A percentile compares a stretch with the other conserved stretches of the same genome.
Evolutionary conservation across 2,329 filamentous ascomycete genomes (phyloP).

Genomic region (Pyrenophora teres): DNA sequence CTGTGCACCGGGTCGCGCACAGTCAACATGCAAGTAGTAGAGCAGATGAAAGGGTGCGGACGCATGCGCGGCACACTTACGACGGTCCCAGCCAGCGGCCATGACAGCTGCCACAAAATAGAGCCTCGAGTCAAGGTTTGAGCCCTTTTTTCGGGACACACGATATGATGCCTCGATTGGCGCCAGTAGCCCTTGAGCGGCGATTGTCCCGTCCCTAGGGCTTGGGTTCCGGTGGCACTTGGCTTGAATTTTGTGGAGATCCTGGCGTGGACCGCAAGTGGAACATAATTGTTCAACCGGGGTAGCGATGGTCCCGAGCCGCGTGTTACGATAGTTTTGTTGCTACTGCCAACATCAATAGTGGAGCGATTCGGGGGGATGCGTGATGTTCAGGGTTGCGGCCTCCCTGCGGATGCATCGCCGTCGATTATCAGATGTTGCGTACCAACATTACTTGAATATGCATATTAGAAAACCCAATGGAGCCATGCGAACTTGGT

Average conservation of each 20-base stretch:
- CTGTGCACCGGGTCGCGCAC: conserved; percentile 2
- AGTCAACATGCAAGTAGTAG: conserved; percentile 4
- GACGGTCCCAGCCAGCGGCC: conserved; percentile 1
- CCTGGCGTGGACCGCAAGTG: neutral
- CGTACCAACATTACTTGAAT: neutral
- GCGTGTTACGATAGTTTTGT: neutral
- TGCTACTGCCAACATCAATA: neutral
- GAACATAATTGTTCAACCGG: neutral
- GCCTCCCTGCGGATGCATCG: neutral
- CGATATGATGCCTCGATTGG: neutral
- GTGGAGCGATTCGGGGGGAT: neutral
- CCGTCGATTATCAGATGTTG: neutral
- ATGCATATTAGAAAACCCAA: neutral
- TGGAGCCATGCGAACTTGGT: too few species aligned
- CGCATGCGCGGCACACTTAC: conserved; percentile 10
- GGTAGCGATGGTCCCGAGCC: neutral
- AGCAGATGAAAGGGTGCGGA: conserved; percentile 7
- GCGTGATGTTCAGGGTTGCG: neutral
- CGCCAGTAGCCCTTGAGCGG: too few species aligned
- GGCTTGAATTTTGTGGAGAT: neutral
- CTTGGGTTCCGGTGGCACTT: neutral
- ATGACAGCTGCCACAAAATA: neutral
- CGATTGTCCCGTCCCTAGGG: neutral
- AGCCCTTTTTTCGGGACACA: neutral
- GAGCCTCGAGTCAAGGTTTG: conserved; percentile 10